Percentiles rank a stretch among this genome's conserved stretches.
Evolutionary conservation across 148 eudicot species (phyloP).

Genomic region (Dianthus caryophyllus): DNA sequence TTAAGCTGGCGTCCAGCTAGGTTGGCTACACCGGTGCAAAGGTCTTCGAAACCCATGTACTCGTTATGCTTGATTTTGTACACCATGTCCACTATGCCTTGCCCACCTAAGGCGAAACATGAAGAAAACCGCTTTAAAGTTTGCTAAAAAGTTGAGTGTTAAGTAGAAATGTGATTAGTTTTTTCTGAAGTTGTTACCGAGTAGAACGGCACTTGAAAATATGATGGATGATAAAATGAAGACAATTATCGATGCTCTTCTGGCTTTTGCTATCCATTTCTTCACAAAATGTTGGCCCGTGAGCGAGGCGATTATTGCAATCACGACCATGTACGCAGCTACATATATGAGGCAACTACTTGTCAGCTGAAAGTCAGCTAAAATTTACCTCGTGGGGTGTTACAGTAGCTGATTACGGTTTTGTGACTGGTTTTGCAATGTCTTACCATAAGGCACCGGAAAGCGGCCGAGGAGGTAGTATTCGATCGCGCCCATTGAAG

Average conservation of each 20-base stretch:
- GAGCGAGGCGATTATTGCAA: constrained; percentile 55
- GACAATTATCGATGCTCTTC: constrained; percentile 58
- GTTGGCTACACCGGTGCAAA: background rate
- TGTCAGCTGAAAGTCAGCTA: too few relatives aligned
- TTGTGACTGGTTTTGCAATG: background rate
- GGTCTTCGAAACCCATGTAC: constrained; percentile 18
- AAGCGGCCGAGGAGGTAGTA: constrained; percentile 65
- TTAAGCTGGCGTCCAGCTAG: too few relatives aligned
- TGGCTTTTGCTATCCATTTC: constrained; percentile 36
- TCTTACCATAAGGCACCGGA: constrained; percentile 58
- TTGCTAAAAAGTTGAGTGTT: background rate
- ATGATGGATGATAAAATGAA: constrained; percentile 60
- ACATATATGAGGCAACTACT: background rate
- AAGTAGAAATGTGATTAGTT: background rate
- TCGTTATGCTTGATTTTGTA: constrained; percentile 11
- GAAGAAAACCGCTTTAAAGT: background rate
- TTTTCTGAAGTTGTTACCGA: constrained; percentile 29
- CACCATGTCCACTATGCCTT: constrained; percentile 6
- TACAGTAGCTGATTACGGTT: too few relatives aligned
- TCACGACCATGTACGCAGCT: constrained; percentile 51
- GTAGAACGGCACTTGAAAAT: constrained; percentile 49
- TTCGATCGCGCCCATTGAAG: constrained; percentile 62
- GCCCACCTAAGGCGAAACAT: background rate
- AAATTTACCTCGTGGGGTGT: too few relatives aligned
- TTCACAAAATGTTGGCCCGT: constrained; percentile 51